These are phyloP conservation scores for Tarenaya hassleriana DNA, from an alignment of 345 rosid species.

Conservation along the genomic window DNA sequence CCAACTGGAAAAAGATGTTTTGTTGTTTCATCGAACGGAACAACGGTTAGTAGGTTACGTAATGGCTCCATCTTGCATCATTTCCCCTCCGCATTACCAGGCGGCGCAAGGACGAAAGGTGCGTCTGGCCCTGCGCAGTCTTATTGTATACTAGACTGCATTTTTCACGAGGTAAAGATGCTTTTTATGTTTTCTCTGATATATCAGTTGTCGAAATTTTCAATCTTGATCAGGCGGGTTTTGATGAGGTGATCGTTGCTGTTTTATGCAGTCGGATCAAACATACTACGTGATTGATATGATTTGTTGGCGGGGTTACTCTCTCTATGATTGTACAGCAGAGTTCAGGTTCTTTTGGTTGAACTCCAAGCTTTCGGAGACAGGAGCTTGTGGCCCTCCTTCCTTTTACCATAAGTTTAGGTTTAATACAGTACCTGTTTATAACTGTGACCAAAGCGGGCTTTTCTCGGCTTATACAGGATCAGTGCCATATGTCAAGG, in stretches of 20 bases:
- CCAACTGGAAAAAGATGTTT: constrained; percentile 90
- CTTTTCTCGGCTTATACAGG: constrained; percentile 57
- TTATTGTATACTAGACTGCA: constrained; percentile 83
- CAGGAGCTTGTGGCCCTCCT: constrained; percentile 74
- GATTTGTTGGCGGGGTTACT: constrained; percentile 91
- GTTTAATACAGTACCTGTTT: constrained; percentile 54
- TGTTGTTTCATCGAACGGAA: constrained; percentile 73
- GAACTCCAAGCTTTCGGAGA: constrained; percentile 84
- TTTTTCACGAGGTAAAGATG: constrained; percentile 74
- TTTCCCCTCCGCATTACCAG: constrained; percentile 81
- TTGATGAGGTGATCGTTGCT: constrained; percentile 6
- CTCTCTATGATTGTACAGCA: constrained; percentile 79
- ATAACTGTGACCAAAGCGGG: constrained; percentile 67
- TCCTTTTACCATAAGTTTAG: constrained; percentile 61
- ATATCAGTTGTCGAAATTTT: not conserved
- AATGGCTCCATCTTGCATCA: constrained; percentile 72
- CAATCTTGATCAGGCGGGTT: constrained; percentile 12
- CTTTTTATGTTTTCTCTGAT: not conserved
- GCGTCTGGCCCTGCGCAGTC: constrained; percentile 61
- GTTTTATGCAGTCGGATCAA: constrained; percentile 56
- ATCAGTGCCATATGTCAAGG: constrained; percentile 63
- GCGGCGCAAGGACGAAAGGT: constrained; percentile 64
- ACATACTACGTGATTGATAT: constrained; percentile 89
- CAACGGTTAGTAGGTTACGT: constrained; percentile 67
- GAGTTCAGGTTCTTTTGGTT: constrained; percentile 94